Base-by-base conservation (phyloP, 2,329 filamentous ascomycete species). In the Colletotrichum somersetense region DNA sequence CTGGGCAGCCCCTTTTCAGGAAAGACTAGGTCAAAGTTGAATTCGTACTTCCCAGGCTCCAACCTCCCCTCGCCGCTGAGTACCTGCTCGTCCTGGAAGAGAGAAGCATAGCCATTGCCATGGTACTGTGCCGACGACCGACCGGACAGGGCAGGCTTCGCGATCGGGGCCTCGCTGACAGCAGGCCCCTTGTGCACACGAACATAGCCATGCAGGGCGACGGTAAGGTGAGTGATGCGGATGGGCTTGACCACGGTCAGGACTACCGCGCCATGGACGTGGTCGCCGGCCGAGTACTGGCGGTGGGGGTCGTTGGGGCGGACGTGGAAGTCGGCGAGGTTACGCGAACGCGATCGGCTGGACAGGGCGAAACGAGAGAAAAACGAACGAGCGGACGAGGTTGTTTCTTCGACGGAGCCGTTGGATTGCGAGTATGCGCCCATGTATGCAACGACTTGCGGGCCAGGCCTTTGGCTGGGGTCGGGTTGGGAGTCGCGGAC, bases 51-150 rank as follows among this genome's bases (percentile, higher is more conserved):
- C 50, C 92, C 92, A 58, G 92, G 88, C 63, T 92, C 91, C 46
- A 96, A 83, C 76, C 91, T 88, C 18, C 93, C 93, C 77, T 95
- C 92, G 30, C 93, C 93, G 78, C 93, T 95, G 46, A 96, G 83
- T 18, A 94, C 91, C 79, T 91, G 88, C 82, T 96, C 93, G 78
- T 96, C 93, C 80, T 95, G 91, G 78, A 96, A 96, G 57, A 96
- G 84, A 53, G 92, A 92, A n/a, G 91, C 92, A 76, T 93, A 90
- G 42, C 93, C 93, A 83, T 93, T 93, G 76, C 91, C 92, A 77
- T 91, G 91, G 78, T 93, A 93, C 75, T 87, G 87, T 35, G 75
- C 77, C 70, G 76, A 83, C 78, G 81, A 73, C 76, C 82, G 76
- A 75, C 80, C 75, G 79, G 81, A 76, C 30, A 82, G 79, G 30